These are phyloP conservation scores for Jatropha multifida DNA, from an alignment of 441 rosid genomes.

Conservation along the genomic window DNA sequence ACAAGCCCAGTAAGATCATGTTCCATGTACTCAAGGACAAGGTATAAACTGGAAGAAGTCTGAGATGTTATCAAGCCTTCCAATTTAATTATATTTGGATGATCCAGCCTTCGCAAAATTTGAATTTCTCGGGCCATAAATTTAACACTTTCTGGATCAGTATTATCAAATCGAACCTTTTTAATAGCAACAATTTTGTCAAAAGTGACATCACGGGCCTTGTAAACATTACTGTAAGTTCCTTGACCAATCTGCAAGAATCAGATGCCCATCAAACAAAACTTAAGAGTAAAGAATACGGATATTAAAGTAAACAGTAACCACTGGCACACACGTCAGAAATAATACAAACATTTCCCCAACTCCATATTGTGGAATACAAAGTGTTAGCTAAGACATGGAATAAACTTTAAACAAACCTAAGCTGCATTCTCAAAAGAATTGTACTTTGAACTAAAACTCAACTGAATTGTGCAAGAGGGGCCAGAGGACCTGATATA, in stretches of 20 bases:
- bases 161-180: constrained; percentile 75
- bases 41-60: constrained; percentile 72
- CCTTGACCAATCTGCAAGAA: constrained; percentile 94
- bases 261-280: constrained; percentile 10
- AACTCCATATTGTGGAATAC: neutral
- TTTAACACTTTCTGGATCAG: constrained; percentile 78
- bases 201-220: constrained; percentile 66
- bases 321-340: neutral
- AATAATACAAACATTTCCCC: neutral
- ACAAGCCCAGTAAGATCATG: constrained; percentile 94
- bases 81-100: constrained; percentile 80
- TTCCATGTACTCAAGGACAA: constrained; percentile 97
- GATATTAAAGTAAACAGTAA: neutral
- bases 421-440: neutral
- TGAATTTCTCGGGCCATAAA: constrained; percentile 95
- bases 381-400: neutral
- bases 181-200: constrained; percentile 82
- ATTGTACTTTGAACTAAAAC: too few species aligned
- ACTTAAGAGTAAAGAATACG: neutral
- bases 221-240: constrained; percentile 92
- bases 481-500: too few species aligned
- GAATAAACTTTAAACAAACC: neutral
- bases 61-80: constrained; percentile 86
- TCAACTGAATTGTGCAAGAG: too few species aligned
- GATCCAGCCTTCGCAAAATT: constrained; percentile 73